phyloP scores from a whole-genome alignment of 2,329 filamentous ascomycete species.

The Phialophora chinensis region DNA sequence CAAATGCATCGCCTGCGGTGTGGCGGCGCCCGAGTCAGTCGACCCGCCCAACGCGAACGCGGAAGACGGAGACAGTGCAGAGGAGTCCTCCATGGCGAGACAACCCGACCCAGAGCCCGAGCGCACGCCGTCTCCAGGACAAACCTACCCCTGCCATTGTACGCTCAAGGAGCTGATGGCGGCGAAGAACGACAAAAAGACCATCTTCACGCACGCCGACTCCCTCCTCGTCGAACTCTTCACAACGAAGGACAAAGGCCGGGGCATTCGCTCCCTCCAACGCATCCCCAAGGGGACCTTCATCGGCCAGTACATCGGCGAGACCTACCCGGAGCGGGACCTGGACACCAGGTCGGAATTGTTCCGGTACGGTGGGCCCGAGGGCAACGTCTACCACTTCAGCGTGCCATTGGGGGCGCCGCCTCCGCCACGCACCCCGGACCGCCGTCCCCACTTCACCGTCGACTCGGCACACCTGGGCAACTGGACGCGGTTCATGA shows the following conservation, averaged over 20 bases:
- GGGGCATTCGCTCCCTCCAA: slow-evolving; percentile 34
- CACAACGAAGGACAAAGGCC: slow-evolving; percentile 22
- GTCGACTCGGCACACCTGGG: slow-evolving; percentile 29
- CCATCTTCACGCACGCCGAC: neutral
- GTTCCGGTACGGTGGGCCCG: neutral
- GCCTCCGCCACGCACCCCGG: neutral
- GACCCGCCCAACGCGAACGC: neutral
- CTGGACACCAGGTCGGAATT: neutral
- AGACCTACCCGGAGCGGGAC: slow-evolving; percentile 28
- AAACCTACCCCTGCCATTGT: slow-evolving; percentile 22
- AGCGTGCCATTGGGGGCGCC: neutral
- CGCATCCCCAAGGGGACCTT: slow-evolving; percentile 15
- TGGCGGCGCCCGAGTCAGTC: neutral
- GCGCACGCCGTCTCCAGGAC: neutral
- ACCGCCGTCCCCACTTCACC: neutral
- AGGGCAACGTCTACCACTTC: slow-evolving; percentile 10
- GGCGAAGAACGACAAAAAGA: slow-evolving; percentile 2
- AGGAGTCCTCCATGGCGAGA: neutral
- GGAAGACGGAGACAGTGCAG: neutral
- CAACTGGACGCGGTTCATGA: slow-evolving; percentile 39
- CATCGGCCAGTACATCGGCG: slow-evolving; percentile 36
- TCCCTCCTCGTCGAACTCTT: slow-evolving; percentile 30
- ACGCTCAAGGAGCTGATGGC: slow-evolving; percentile 20
- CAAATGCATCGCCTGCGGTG: slow-evolving; percentile 15
- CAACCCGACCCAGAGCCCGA: neutral